Evolutionary conservation across 805 yeast genomes (phyloP), one percentile per base, ranked within the genome.

Genomic region (Zygoascus biomembranicola): DNA sequence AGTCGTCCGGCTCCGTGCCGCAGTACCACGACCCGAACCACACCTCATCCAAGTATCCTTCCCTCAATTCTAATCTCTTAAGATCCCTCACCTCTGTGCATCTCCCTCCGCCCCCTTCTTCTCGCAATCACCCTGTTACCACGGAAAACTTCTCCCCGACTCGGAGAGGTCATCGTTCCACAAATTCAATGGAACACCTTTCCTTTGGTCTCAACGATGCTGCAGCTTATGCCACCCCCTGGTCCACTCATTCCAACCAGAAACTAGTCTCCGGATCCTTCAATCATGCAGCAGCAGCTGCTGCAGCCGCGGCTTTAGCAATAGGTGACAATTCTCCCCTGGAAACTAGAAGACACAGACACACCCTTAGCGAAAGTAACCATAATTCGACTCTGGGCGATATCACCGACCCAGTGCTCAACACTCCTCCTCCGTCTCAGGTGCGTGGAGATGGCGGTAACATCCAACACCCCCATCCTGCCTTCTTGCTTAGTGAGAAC

Each of bases 91-190:
- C 68, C 19, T 71, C 74, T 31, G 73, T 72, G 32, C 73, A 72
- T 50, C 64, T 72, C 26, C 75, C 75, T 5, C 75, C 75, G 9
- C 75, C 74, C 1, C 74, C 75, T 5, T 55, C 65, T 16, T 52
- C 63, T 42, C 43, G 50, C 20, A 46, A 28, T 20, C 56, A 45
- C 50, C 57, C 55, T 28, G 46, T 46, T 9, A 6, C 5, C 14
- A 26, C 39, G 3, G 26, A 46, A 32, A 19, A 28, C 39, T n/a
- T 20, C 26, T 35, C 48, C 42, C 26, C 44, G 13, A 16, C 18
- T 10, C 20, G 47, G 18, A 8, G n/a, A 32, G 23, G 20, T 32
- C 48, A 14, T 43, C 37, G 47, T 32, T 19, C 35, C 16, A 42
- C 44, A 16, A 42, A 42, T 18, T 42, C 44, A 18, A 19, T 42